Conservation (phyloP, 1,139 yeast genomes). For the Pichia sp. region DNA sequence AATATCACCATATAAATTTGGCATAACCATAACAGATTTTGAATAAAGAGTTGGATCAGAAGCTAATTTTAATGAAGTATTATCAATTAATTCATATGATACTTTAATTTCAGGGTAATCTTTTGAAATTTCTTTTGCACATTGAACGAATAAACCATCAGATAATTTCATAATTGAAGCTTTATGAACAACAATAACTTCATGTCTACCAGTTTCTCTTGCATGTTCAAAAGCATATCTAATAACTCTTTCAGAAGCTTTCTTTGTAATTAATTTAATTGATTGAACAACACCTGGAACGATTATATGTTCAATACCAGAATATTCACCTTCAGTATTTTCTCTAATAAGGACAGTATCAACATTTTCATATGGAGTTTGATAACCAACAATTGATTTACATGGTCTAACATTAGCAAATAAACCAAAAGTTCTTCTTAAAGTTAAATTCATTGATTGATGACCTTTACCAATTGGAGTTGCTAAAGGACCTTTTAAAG, state of each 20-base stretch:
- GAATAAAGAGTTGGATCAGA: constrained; percentile 81
- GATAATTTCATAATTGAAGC: constrained; percentile 97
- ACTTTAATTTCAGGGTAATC: constrained; percentile 88
- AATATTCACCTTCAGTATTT: constrained; percentile 99
- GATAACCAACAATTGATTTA: constrained; percentile 85
- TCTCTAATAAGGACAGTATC: constrained; percentile 96
- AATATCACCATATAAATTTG: constrained; percentile 97
- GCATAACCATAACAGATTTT: constrained; percentile 95
- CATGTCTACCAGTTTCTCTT: constrained; percentile 78
- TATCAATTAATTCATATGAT: constrained; percentile 85
- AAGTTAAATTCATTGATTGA: constrained; percentile 92
- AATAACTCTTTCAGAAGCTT: constrained; percentile 93
- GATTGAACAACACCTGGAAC: constrained; percentile 99
- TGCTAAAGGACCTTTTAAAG: constrained; percentile 95
- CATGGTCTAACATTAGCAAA: constrained; percentile 98
- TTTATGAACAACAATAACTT: constrained; percentile 93
- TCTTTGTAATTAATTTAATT: constrained; percentile 92
- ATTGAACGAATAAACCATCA: constrained; percentile 91
- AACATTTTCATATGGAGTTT: constrained; percentile 91
- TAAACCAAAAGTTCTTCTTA: constrained; percentile 93
- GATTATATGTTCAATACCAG: constrained; percentile 97
- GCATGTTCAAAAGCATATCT: constrained; percentile 98
- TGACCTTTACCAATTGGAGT: constrained; percentile 99
- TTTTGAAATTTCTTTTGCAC: constrained; percentile 83
- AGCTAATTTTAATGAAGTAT: constrained; percentile 87